Base-by-base conservation (phyloP, 345 rosid species). In the Syzygium grande region DNA sequence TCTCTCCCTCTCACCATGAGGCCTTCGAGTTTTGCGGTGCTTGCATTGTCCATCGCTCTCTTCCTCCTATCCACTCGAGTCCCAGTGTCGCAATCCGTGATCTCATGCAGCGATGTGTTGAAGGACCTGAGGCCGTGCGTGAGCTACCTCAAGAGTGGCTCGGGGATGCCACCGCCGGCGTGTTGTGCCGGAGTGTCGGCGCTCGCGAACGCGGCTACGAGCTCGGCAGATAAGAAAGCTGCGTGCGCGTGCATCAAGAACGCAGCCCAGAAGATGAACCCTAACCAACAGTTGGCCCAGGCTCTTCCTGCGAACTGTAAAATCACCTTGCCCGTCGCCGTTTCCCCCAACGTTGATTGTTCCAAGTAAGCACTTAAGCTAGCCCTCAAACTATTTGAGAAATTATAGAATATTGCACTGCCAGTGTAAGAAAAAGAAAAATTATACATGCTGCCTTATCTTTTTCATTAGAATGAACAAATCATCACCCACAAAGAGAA, bases 231-330 rank as follows among this genome's bases (percentile, higher is more conserved):
- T 88, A 95, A 88, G 88, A 91, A 92, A 88, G 89, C 95, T 25
- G 97, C 94, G 87, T 96, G 98, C 43, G 79, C 89, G 80, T 96
- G 98, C 93, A 92, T 96, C 65, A 94, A 96, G 65, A 88, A 95
- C 17, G 93, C 93, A 30, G 92, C 98, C 43, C 87, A 91, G 86
- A 78, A 89, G 86, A 88, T 95, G 4, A 94, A 94, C 29, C 95
- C 92, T 14, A 94, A 93, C 17, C 21, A 92, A 43, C 93, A 94
- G 86, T 78, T 92, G 84, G 96, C 97, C 85, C 89, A 94, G 90
- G 91, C 93, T 58, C 94, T 95, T 53, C 95, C 98, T 5, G 80
- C 84, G 61, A 94, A 94, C 84, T 96, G 97, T 85, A 91, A 92
- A 17, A 93, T 94, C 90, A 92, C 51, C 58, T 87, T 94, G 88